Evolutionary conservation across 202 grass and related monocot genomes (phyloP), one percentile per base, ranked within the genome.

Genomic region (Panicum hallii): DNA sequence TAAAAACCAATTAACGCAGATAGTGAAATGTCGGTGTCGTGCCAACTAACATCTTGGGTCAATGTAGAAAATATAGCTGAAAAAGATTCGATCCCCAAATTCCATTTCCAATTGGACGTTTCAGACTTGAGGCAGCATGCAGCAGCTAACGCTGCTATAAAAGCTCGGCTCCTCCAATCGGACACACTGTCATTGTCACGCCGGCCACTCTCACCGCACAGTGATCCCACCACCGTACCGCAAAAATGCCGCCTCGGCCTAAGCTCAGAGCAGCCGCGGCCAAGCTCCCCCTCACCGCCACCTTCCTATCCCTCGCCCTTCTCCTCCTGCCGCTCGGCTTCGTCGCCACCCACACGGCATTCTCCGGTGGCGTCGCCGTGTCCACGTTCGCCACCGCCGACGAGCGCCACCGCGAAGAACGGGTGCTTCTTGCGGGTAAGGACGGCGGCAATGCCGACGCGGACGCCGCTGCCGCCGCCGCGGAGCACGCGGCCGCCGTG

Each of bases 401-500:
- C 10, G 55, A 67, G 2, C 36, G 11, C 46, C 75, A 4, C 63
- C 61, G 41, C 0, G 56, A 30, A 12, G 32, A n/a, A 17, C 86
- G 89, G 8, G 48, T 50, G 11, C 89, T 87, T 7, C 44, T 79
- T 5, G 58, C 49, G 44, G 13, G 0, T 9, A 6, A 17, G 6
- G 72, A 23, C 11, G 34, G 0, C 8, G 71, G 23, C 6, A 49
- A 64, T 49, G 58, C 22, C 15, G 47, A 2, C 3, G 43, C 7
- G 3, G 71, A 32, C 32, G 32, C 32, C 32, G 32, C 1, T 4
- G 36, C 36, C 2, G 36, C 36, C 3, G 36, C 5, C 0, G 38
- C 12, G 0, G 70, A 70, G 71, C 77, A 83, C 67, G 90, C 82
- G 43, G 83, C 82, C 7, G 84, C 90, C 44, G 87, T 89, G 72